Percentiles rank a stretch among this genome's conserved stretches.
These are phyloP conservation scores for Euphorbia schlechtendalii DNA, from an alignment of 441 rosid genomes.

Conservation along the genomic window DNA sequence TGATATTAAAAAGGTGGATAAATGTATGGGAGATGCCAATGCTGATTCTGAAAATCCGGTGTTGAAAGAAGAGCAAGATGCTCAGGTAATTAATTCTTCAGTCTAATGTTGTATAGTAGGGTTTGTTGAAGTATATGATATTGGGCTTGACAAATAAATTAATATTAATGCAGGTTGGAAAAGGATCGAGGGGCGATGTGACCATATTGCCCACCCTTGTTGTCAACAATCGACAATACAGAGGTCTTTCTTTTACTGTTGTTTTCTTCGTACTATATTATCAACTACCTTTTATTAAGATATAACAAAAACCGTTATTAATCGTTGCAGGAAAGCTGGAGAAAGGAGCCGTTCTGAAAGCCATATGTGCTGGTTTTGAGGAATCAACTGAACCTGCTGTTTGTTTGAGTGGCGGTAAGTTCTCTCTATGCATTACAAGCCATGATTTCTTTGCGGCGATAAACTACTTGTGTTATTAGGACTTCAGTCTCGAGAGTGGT, in stretches of 20 bases:
- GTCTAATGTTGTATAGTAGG: no score
- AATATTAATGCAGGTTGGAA: constrained; percentile 78
- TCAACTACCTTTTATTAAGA: no score
- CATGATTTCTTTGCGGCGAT: neutral
- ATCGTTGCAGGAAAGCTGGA: constrained; percentile 89
- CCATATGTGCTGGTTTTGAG: constrained; percentile 93
- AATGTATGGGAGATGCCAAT: constrained; percentile 81
- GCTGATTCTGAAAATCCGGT: constrained; percentile 77
- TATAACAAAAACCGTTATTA: constrained; percentile 12
- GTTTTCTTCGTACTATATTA: constrained; percentile 13
- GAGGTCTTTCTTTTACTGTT: constrained; percentile 49
- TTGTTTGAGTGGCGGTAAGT: constrained; percentile 78
- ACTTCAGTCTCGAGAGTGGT: no score
- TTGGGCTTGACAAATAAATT: constrained; percentile 16
- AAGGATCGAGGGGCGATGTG: constrained; percentile 98
- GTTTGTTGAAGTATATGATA: neutral
- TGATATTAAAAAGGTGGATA: constrained; percentile 61
- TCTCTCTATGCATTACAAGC: constrained; percentile 4
- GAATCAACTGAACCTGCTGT: constrained; percentile 96
- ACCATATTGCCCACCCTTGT: constrained; percentile 99
- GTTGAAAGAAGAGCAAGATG: constrained; percentile 86
- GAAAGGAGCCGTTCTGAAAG: constrained; percentile 91
- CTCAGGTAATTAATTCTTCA: constrained; percentile 59
- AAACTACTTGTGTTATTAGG: no score
- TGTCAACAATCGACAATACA: constrained; percentile 90